Conservation (phyloP, 495 filamentous ascomycete species). For the Podospora didyma region DNA sequence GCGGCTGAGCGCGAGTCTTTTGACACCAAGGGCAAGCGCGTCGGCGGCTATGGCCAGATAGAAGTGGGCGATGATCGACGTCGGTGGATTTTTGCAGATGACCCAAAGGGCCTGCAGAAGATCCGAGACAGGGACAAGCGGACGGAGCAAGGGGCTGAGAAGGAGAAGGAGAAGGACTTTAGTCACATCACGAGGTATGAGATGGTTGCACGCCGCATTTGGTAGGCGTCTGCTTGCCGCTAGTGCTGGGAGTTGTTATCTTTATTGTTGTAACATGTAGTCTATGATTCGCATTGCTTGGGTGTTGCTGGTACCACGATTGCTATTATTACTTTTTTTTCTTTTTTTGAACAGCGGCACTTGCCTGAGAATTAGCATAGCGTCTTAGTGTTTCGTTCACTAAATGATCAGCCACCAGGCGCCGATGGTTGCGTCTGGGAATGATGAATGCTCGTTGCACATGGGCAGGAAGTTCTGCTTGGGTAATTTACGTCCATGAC, state of each 20-base stretch:
- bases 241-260: not conserved
- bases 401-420: too few species aligned
- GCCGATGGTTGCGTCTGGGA: too few species aligned
- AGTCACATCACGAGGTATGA: conserved; percentile 76
- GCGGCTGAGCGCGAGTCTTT: conserved; percentile 51
- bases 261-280: not conserved
- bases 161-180: conserved; percentile 48
- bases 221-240: conserved; percentile 8
- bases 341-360: too few species aligned
- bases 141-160: conserved; percentile 52
- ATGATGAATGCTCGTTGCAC: too few species aligned
- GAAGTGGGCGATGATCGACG: conserved; percentile 87
- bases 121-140: conserved; percentile 64
- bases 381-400: too few species aligned
- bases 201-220: conserved; percentile 63
- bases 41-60: conserved; percentile 78
- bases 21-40: conserved; percentile 65
- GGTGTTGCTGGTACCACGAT: too few species aligned
- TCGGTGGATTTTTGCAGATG: conserved; percentile 82
- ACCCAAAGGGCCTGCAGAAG: conserved; percentile 63
- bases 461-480: too few species aligned
- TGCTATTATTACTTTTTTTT: too few species aligned
- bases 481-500: too few species aligned
- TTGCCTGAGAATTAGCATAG: too few species aligned
- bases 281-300: not conserved